Evolutionary conservation across 179 eudicot genomes (phyloP).

Genomic region (Beta macrorhiza): DNA sequence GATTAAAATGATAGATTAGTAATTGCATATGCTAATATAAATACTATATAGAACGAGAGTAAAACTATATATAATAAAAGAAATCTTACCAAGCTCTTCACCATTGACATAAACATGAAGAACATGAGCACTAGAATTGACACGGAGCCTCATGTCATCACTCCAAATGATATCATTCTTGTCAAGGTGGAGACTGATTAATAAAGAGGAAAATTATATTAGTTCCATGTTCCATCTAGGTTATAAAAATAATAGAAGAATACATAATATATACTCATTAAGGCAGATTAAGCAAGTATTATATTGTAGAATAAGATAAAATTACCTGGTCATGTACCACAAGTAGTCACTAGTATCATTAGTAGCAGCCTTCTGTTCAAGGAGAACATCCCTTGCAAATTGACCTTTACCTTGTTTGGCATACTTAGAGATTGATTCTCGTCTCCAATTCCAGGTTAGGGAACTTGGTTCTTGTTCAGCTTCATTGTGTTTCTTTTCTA

Average conservation of each 20-base stretch:
- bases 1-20: too few species aligned
- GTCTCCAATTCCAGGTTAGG: slow-evolving; percentile 58
- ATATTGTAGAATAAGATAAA: too few species aligned
- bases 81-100: slow-evolving; percentile 44
- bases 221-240: too few species aligned
- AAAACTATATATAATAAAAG: not conserved
- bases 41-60: not conserved
- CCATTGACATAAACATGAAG: slow-evolving; percentile 68
- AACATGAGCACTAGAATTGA: slow-evolving; percentile 59
- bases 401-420: slow-evolving; percentile 34
- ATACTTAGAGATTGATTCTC: slow-evolving; percentile 29
- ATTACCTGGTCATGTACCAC: slow-evolving; percentile 81
- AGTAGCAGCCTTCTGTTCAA: slow-evolving; percentile 53
- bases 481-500: slow-evolving; percentile 41
- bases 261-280: too few species aligned
- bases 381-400: slow-evolving; percentile 20
- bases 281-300: too few species aligned
- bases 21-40: too few species aligned
- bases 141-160: slow-evolving; percentile 40
- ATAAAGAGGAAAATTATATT: not conserved
- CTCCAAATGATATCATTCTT: slow-evolving; percentile 45
- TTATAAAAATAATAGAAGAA: too few species aligned
- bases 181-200: slow-evolving; percentile 37
- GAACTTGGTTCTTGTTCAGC: slow-evolving; percentile 22
- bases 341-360: slow-evolving; percentile 63